Evolutionary conservation across 2,329 filamentous ascomycete genomes (phyloP), one percentile per base, ranked within the genome.

Genomic region (Xylariaceae sp.): DNA sequence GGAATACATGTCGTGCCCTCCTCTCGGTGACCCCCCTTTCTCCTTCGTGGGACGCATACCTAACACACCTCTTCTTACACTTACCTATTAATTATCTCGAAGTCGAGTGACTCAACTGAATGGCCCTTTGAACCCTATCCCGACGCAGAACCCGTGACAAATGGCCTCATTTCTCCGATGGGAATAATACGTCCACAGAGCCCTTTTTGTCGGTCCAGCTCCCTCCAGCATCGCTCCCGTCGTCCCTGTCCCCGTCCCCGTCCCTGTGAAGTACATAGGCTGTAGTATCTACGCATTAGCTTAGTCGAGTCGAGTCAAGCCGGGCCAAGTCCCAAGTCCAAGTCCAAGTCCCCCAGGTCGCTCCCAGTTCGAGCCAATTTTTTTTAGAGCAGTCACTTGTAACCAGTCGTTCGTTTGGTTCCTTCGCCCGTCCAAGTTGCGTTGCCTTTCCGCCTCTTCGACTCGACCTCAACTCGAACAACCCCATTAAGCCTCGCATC

Each of bases 401-500:
- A 30, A 30, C 23, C 23, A 30, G 23, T 30, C 23, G 23, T 30
- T 30, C 23, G 23, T 30, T 30, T 30, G 23, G 23, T 5, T 30
- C 23, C 23, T 30, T 30, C 23, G 23, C 23, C 23, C 23, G 23
- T 30, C 23, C 23, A 30, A 30, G 23, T 30, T 30, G 23, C 23
- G 4, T 41, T 41, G 6, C 11, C 9, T 15, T n/a, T 34, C 13
- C 10, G 11, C 23, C 15, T 51, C 49, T 51, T 51, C 23, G 51
- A 55, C 47, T 51, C 49, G 51, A 55, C 39, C 56, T 55, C 39
- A 47, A 18, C 53, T 23, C 48, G 48, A 50, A 10, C 48, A 50
- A 11, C 48, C 48, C 18, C 18, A 50, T 50, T 34, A 13, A 23
- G 11, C 11, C 8, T 30, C 18, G 23, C 48, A 8, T 3, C 13